Evolutionary conservation across 805 yeast genomes (phyloP).

Genomic region (Kuraishia piskuri): DNA sequence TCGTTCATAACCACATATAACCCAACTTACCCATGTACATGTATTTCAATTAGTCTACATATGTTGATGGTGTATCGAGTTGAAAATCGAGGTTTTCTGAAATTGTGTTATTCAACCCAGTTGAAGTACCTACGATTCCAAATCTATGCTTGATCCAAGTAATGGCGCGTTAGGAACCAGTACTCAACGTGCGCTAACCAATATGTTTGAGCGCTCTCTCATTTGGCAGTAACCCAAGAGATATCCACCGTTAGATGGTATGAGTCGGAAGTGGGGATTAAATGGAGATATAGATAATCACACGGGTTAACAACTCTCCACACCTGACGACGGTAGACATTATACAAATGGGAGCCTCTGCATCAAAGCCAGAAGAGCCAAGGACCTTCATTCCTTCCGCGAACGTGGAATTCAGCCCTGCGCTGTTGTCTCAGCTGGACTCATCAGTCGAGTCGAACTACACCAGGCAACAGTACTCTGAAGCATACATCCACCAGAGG

Average conservation of each 20-base stretch:
- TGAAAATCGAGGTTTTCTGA: too few relatives aligned
- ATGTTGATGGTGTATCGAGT: too few relatives aligned
- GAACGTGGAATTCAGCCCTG: constrained; percentile 60
- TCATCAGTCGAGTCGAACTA: constrained; percentile 58
- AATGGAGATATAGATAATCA: not conserved
- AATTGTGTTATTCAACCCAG: too few relatives aligned
- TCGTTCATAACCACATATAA: too few relatives aligned
- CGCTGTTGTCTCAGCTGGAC: constrained; percentile 56
- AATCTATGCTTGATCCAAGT: too few relatives aligned
- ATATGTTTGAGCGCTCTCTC: not conserved
- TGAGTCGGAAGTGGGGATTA: too few relatives aligned
- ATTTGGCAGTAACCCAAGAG: not conserved
- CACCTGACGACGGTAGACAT: not conserved
- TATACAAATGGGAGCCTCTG: constrained; percentile 1
- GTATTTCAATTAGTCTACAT: too few relatives aligned
- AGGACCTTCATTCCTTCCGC: constrained; percentile 60
- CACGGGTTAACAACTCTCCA: not conserved
- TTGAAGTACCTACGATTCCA: too few relatives aligned
- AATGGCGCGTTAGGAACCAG: too few relatives aligned
- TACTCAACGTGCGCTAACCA: not conserved
- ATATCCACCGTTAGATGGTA: not conserved
- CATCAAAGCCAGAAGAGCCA: constrained; percentile 27
- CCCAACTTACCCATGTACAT: too few relatives aligned
- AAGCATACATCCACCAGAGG: constrained; percentile 56
- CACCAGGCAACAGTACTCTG: constrained; percentile 62